A percentile compares a stretch with the other conserved stretches of the same genome.
These are phyloP conservation scores for Pseudogymnoascus sp. DNA, from an alignment of 2,329 filamentous ascomycete genomes.

Conservation along the genomic window DNA sequence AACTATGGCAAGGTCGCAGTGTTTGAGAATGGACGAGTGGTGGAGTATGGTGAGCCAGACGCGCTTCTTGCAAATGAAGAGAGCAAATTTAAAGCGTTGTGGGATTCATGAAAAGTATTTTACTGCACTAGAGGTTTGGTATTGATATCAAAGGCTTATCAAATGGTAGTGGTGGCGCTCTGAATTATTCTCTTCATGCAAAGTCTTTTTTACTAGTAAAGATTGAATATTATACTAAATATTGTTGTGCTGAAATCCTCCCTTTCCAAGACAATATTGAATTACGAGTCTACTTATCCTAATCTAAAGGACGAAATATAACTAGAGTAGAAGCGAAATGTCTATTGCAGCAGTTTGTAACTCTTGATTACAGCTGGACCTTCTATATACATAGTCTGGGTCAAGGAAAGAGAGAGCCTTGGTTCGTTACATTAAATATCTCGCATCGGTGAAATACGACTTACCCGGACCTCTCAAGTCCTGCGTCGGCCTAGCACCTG, in stretches of 20 bases:
- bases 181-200: background rate
- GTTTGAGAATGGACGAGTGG: slow-evolving; percentile 44
- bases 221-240: background rate
- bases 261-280: background rate
- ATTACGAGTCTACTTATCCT: background rate
- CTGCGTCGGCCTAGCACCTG: background rate
- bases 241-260: background rate
- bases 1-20: slow-evolving; percentile 39
- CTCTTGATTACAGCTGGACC: background rate
- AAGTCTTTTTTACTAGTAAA: background rate
- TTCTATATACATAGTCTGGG: background rate
- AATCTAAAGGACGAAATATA: background rate
- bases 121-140: background rate
- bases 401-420: background rate
- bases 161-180: no score
- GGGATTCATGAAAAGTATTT: slow-evolving; percentile 12
- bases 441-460: background rate
- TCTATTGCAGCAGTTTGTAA: background rate
- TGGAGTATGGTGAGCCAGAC: slow-evolving; percentile 80
- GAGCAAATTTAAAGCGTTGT: slow-evolving; percentile 16
- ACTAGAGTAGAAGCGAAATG: background rate
- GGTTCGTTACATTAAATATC: background rate
- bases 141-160: slow-evolving; percentile 9
- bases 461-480: background rate
- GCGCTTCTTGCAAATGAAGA: slow-evolving; percentile 41